phyloP scores from a whole-genome alignment of 495 filamentous ascomycete genomes.

The Amphirosellinia nigrospora region DNA sequence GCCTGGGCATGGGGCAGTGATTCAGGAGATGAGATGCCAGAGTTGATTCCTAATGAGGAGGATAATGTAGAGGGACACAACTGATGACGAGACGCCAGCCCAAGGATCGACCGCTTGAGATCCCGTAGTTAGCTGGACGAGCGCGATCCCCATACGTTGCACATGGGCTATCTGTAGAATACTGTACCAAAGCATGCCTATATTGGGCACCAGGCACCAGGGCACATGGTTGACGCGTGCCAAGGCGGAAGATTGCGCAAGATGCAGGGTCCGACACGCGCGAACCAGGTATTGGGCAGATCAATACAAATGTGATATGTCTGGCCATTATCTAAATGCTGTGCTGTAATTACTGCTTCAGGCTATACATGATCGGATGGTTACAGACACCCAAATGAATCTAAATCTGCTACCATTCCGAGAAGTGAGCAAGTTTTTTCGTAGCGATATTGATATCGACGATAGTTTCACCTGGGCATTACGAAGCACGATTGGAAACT shows the following conservation, averaged over 20 bases:
- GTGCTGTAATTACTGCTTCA: slow-evolving; percentile 10
- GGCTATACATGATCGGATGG: slow-evolving; percentile 16
- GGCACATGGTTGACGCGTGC: not conserved
- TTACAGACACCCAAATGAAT: not conserved
- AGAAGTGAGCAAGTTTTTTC: slow-evolving; percentile 34
- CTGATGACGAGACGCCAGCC: slow-evolving; percentile 31
- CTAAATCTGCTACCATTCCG: not conserved
- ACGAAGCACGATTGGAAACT: slow-evolving; percentile 33
- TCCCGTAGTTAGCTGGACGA: not conserved
- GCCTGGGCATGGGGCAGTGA: slow-evolving; percentile 26
- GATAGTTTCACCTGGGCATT: slow-evolving; percentile 33
- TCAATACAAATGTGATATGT: slow-evolving; percentile 10
- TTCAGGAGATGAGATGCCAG: slow-evolving; percentile 14
- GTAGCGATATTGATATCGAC: not conserved
- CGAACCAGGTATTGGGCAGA: not conserved
- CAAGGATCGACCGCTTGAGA: not conserved
- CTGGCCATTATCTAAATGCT: not conserved
- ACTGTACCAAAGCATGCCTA: not conserved
- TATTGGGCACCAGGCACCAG: slow-evolving; percentile 2
- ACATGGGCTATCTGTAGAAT: not conserved
- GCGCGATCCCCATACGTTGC: not conserved
- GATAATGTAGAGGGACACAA: slow-evolving; percentile 1
- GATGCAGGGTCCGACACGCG: slow-evolving; percentile 12
- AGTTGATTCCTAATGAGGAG: not conserved
- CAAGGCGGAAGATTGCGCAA: slow-evolving; percentile 12